A percentile compares a stretch with the other conserved stretches of the same genome.
These are phyloP conservation scores for Cladosporium sp. DNA, from an alignment of 2,329 filamentous ascomycete genomes.

Conservation along the genomic window DNA sequence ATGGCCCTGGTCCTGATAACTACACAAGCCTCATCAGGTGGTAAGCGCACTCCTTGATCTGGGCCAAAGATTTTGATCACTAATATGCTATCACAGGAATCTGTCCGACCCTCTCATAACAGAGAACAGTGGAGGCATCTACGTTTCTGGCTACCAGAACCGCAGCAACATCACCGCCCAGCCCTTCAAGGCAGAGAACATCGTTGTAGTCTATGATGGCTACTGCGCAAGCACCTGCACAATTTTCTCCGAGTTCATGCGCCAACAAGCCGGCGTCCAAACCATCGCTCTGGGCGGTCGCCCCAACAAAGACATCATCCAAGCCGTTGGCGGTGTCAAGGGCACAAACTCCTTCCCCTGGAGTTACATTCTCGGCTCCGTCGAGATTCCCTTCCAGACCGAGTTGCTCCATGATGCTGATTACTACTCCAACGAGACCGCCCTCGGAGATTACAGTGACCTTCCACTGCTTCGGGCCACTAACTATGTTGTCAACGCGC, in stretches of 20 bases:
- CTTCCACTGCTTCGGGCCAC: constrained; percentile 29
- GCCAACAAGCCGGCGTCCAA: constrained; percentile 45
- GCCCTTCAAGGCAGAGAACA: constrained; percentile 59
- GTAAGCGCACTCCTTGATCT: constrained; percentile 30
- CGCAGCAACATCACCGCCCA: constrained; percentile 47
- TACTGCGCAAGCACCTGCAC: constrained; percentile 51
- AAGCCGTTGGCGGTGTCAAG: constrained; percentile 48
- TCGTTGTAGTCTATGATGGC: constrained; percentile 52
- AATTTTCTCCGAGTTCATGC: constrained; percentile 48
- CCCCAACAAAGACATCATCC: constrained; percentile 43
- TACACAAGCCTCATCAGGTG: constrained; percentile 61
- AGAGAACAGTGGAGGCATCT: constrained; percentile 38
- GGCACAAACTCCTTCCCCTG: constrained; percentile 39
- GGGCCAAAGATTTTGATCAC: neutral
- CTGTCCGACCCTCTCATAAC: constrained; percentile 44
- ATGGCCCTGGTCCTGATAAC: constrained; percentile 49
- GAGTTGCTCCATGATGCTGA: constrained; percentile 26
- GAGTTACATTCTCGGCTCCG: constrained; percentile 26
- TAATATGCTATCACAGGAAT: constrained; percentile 43
- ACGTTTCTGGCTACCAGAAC: constrained; percentile 52
- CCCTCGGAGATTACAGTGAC: constrained; percentile 31
- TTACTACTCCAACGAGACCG: constrained; percentile 33
- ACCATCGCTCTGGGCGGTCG: constrained; percentile 47
- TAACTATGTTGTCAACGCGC: constrained; percentile 30
- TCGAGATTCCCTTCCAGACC: constrained; percentile 27